Evolutionary conservation across 345 rosid genomes (phyloP).

Genomic region (Hibiscus mutabilis): DNA sequence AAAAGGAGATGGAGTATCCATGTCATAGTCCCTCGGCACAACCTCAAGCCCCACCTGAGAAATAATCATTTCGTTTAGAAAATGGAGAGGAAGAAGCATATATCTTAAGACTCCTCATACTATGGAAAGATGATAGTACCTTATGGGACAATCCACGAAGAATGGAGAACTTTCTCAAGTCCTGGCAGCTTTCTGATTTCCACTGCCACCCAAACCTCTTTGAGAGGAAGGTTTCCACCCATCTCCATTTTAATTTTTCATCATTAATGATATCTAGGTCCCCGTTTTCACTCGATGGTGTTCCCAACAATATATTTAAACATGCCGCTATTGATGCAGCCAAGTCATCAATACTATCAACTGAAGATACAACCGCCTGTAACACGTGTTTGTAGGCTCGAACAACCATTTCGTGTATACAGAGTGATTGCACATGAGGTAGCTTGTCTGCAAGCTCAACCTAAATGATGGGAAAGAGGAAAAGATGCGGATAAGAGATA

Average conservation of each 20-base stretch:
- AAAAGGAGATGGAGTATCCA: constrained; percentile 75
- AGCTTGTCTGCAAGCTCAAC: constrained; percentile 91
- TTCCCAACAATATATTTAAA: constrained; percentile 72
- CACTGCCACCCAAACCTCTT: constrained; percentile 77
- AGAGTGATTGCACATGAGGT: constrained; percentile 92
- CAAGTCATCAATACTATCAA: constrained; percentile 51
- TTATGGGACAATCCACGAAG: constrained; percentile 92
- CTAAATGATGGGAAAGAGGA: constrained; percentile 25
- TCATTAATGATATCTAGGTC: constrained; percentile 37
- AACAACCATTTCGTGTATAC: constrained; percentile 90
- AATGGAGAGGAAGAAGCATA: constrained; percentile 8
- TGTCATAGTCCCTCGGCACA: constrained; percentile 84
- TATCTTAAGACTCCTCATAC: neutral
- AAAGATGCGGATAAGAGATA: constrained; percentile 7
- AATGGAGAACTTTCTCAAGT: constrained; percentile 71
- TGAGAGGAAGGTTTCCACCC: constrained; percentile 69
- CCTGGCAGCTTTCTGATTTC: constrained; percentile 54
- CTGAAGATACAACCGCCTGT: constrained; percentile 82
- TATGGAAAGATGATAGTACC: constrained; percentile 37
- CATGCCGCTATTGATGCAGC: constrained; percentile 76
- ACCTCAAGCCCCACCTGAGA: constrained; percentile 88
- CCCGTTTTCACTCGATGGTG: constrained; percentile 34
- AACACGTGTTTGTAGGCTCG: constrained; percentile 91
- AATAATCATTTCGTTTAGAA: constrained; percentile 25
- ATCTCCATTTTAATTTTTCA: constrained; percentile 59